phyloP scores from a whole-genome alignment of 2,329 filamentous ascomycete species.

The Nigrospora sphaerica region DNA sequence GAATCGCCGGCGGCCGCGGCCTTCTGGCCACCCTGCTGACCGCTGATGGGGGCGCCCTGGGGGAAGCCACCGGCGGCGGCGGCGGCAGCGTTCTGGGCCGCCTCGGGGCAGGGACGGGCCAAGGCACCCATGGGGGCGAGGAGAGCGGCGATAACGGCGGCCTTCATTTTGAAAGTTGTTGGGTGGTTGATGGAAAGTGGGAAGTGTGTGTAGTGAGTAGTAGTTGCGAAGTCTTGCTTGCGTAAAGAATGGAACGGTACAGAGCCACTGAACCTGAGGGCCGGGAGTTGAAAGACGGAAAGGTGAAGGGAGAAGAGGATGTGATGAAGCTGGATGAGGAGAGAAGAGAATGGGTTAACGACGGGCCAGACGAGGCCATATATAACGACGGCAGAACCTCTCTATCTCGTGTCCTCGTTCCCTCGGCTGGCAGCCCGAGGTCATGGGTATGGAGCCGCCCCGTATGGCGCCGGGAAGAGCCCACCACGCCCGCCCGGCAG shows the following conservation, averaged over 20 bases:
- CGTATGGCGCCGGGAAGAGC: too few species aligned
- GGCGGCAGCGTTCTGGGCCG: constrained; percentile 29
- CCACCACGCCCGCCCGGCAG: too few species aligned
- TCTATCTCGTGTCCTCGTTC: too few species aligned
- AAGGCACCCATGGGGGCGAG: constrained; percentile 25
- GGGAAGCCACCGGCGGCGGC: constrained; percentile 33
- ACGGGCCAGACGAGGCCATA: too few species aligned
- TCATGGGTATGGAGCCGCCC: too few species aligned
- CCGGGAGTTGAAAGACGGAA: background rate
- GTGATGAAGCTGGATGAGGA: too few species aligned
- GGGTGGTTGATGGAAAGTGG: background rate
- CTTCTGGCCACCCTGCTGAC: background rate
- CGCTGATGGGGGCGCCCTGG: background rate
- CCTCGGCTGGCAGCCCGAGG: too few species aligned
- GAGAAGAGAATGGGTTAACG: too few species aligned
- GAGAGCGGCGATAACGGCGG: constrained; percentile 22
- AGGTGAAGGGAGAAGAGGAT: background rate
- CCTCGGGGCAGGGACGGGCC: constrained; percentile 21
- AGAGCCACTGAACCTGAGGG: constrained; percentile 2
- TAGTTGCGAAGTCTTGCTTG: background rate
- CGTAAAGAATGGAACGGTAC: constrained; percentile 1
- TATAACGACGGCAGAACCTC: too few species aligned
- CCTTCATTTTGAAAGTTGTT: constrained; percentile 18
- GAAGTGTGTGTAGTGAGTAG: background rate
- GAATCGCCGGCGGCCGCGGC: background rate